Conservation (phyloP, 2,329 filamentous ascomycete species). For the Venturia nashicola region DNA sequence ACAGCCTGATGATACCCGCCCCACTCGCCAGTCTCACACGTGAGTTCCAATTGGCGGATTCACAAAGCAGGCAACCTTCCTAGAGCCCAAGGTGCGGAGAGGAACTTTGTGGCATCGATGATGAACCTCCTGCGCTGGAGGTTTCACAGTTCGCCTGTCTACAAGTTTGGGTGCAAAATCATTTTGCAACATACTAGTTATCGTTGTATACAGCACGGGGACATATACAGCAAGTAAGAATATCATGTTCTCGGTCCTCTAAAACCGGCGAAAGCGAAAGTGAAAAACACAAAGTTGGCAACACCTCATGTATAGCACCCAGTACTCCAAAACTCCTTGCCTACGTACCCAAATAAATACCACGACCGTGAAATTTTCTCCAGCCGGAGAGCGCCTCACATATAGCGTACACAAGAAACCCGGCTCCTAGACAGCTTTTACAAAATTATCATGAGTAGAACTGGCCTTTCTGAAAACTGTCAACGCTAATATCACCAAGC, state of each 20-base stretch:
- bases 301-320: background rate
- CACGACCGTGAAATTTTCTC: background rate
- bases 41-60: background rate
- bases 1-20: background rate
- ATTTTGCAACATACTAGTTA: too few relatives aligned
- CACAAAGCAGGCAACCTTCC: background rate
- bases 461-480: conserved; percentile 59
- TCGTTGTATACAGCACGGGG: background rate
- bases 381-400: background rate
- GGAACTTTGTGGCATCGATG: background rate
- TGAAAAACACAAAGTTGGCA: background rate
- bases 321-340: background rate
- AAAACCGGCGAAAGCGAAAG: background rate
- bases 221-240: background rate
- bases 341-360: background rate
- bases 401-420: background rate
- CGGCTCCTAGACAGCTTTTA: background rate
- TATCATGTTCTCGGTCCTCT: background rate
- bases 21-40: background rate
- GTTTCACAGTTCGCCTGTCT: too few relatives aligned
- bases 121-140: too few relatives aligned
- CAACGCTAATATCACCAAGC: conserved; percentile 50
- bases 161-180: too few relatives aligned
- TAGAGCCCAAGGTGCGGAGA: background rate
- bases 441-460: conserved; percentile 35